Evolutionary conservation across 1,284 basidiomycete genomes (phyloP), one percentile per base, ranked within the genome.

Genomic region (Sporisorium reilianum): DNA sequence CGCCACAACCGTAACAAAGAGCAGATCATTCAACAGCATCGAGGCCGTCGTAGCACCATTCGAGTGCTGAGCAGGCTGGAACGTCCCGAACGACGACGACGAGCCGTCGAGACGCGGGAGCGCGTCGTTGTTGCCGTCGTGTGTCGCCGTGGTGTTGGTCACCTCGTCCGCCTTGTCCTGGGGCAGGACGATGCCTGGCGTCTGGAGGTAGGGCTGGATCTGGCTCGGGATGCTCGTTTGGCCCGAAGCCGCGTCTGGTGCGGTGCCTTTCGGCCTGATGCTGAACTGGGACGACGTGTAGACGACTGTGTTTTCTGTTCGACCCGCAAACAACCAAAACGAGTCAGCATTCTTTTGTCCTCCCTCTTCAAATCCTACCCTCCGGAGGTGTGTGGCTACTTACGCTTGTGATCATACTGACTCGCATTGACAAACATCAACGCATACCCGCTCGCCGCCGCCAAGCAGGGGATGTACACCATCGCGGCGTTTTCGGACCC

Each of bases 381-480:
- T n/a, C n/a, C n/a, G n/a, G n/a, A n/a, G n/a, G n/a, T n/a, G n/a
- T n/a, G n/a, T n/a, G n/a, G n/a, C n/a, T n/a, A 64, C 69, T 66
- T 56, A 72, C 69, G 32, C n/a, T 46, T 60, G 30, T 64, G 56
- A 54, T 67, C 56, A 25, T 61, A 68, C 26, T 62, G 36, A 18
- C 23, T 55, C 22, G 62, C 42, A 28, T 74, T 56, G 42, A 75
- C 72, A 40, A 70, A 62, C 30, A 63, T 5, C 22, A 70, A 25
- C 32, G 55, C 30, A 25, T 62, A 66, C 2, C 55, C 60, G 3
- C 40, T 38, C 2, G 58, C 41, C 2, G 66, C 30, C 1, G 54
- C 5, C 12, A 75, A 10, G 32, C 72, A 75, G 6, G 73, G 73
- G 4, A 75, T 62, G 14, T 64, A 71, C 10, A 75, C 53, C 60